Percentiles rank a stretch among this genome's conserved stretches.
phyloP scores from a whole-genome alignment of 306 rosid genomes.

The Cucumis melo region DNA sequence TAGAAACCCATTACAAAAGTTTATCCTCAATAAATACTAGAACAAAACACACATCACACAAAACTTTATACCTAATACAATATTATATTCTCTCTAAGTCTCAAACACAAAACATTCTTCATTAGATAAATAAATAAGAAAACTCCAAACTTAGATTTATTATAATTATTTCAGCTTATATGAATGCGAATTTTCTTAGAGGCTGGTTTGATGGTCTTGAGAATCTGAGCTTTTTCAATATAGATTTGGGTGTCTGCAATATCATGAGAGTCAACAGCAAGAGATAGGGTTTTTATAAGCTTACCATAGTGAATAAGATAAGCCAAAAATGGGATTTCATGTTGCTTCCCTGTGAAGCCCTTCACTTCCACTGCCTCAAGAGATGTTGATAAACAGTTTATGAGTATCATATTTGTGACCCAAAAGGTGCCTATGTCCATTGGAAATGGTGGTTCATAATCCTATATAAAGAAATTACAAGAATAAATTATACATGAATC shows the following conservation, averaged over 20 bases:
- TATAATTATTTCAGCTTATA: not conserved
- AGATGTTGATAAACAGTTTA: not conserved
- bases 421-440: not conserved
- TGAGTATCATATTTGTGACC: not conserved
- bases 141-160: not conserved
- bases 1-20: no score
- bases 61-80: no score
- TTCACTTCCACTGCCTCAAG: constrained; percentile 11
- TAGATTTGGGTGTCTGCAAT: not conserved
- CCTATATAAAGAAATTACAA: constrained; percentile 2
- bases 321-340: constrained; percentile 8
- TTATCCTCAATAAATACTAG: no score
- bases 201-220: not conserved
- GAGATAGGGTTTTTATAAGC: not conserved
- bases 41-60: no score
- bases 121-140: not conserved
- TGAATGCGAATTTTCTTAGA: not conserved
- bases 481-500: no score
- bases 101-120: not conserved
- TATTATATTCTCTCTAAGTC: no score
- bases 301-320: not conserved
- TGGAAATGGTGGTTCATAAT: constrained; percentile 9
- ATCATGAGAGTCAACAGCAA: not conserved
- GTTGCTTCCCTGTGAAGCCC: constrained; percentile 5
- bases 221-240: not conserved